Evolutionary conservation across 306 rosid species (phyloP), one percentile per base, ranked within the genome.

Genomic region (Dryas octopetala): DNA sequence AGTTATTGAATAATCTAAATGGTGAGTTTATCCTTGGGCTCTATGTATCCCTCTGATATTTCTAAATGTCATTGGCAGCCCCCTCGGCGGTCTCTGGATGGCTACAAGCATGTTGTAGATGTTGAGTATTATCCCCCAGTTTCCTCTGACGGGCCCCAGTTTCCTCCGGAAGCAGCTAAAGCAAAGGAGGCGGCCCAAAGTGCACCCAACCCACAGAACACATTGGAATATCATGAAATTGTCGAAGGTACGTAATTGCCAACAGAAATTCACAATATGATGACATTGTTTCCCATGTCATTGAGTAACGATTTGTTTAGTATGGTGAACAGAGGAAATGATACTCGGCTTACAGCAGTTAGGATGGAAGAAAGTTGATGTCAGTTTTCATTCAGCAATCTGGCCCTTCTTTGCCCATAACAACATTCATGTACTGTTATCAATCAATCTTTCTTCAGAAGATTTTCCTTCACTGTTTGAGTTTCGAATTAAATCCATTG

Each of bases 391-490:
- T 74, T 83, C 96, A 7, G 88, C 97, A 26, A 73, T 83, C 62
- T 92, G 88, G 97, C 97, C 97, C 68, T 91, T 90, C 91, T 95
- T 95, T 38, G 98, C 97, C 60, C 98, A 95, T 76, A 95, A 95
- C 91, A 91, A 95, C 91, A 95, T 95, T 85, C 97, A 91, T 80
- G 98, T 95, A 87, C 69, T 47, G 69, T 57, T 52, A 28, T 49
- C 43, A 43, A 46, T 19, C 48, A 40, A 59, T 44, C 68, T 32
- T 79, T 57, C 32, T 40, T 70, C 75, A 32, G 32, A 3, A 28
- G 74, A 62, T 59, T 74, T 74, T 78, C 40, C 38, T 66, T 70
- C 45, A 66, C 23, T 7, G 50, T 75, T 79, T 41, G 19, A 57
- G 65, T 60, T 71, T 66, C 58, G 76, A 11, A 53, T 40, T 80